A percentile compares a stretch with the other conserved stretches of the same genome.
Evolutionary conservation across 1,284 basidiomycete genomes (phyloP).

Genomic region (Malassezia brasiliensis): DNA sequence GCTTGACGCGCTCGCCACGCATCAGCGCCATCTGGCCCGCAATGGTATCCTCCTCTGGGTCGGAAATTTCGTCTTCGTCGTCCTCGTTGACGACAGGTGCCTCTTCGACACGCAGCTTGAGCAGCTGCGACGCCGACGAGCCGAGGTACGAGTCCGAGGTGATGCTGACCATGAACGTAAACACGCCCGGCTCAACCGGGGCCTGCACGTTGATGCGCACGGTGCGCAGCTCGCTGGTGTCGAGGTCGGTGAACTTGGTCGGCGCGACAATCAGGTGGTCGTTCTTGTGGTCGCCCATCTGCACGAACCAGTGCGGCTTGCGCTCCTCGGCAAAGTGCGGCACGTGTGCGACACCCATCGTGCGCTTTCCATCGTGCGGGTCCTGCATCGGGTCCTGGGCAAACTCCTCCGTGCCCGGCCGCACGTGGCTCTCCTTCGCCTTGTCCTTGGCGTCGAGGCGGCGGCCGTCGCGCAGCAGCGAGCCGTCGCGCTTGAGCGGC

Average conservation of each 20-base stretch:
- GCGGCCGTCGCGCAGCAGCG: slow-evolving; percentile 28
- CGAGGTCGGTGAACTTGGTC: slow-evolving; percentile 59
- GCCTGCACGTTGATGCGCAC: slow-evolving; percentile 92
- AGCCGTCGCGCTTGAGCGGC: slow-evolving; percentile 51
- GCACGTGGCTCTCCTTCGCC: slow-evolving; percentile 35
- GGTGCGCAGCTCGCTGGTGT: slow-evolving; percentile 61
- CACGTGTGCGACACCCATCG: slow-evolving; percentile 67
- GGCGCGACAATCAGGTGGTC: slow-evolving; percentile 86
- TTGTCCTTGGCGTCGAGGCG: slow-evolving; percentile 47
- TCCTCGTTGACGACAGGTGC: slow-evolving; percentile 43
- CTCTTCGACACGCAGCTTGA: slow-evolving; percentile 57
- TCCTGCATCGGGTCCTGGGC: slow-evolving; percentile 16
- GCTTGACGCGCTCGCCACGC: slow-evolving; percentile 79
- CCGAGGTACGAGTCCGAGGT: slow-evolving; percentile 79
- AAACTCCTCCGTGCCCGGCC: slow-evolving; percentile 30
- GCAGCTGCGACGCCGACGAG: slow-evolving; percentile 55
- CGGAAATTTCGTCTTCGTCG: slow-evolving; percentile 45
- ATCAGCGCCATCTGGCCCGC: slow-evolving; percentile 98
- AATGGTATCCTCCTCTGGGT: slow-evolving; percentile 54
- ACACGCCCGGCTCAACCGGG: slow-evolving; percentile 70
- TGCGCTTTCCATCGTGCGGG: slow-evolving; percentile 50
- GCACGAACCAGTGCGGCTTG: slow-evolving; percentile 49
- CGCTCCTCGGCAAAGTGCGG: slow-evolving; percentile 69
- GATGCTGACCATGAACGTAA: slow-evolving; percentile 79
- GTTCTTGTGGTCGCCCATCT: slow-evolving; percentile 81